A percentile compares a stretch with the other conserved stretches of the same genome.
Evolutionary conservation across 1,284 basidiomycete genomes (phyloP).

Genomic region (Tilletia setariae): DNA sequence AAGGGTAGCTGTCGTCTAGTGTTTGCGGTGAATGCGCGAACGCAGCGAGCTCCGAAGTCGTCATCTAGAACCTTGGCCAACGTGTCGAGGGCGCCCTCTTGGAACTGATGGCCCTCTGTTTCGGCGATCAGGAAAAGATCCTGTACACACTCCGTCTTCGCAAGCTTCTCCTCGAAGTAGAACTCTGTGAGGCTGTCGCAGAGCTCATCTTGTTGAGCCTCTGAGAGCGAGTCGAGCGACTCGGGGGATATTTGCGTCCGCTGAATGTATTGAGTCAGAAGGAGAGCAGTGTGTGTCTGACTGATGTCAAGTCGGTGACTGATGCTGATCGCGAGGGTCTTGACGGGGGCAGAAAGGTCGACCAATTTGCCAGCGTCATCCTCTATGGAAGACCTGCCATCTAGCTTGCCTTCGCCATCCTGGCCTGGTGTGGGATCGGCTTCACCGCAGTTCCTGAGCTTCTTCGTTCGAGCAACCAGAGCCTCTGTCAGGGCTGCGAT

Average conservation of each 20-base stretch:
- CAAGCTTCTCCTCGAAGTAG: constrained; percentile 6
- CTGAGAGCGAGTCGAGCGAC: background rate
- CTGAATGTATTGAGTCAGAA: background rate
- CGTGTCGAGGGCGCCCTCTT: background rate
- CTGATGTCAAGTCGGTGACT: background rate
- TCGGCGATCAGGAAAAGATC: background rate
- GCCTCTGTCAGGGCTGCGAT: background rate
- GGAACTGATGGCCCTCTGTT: background rate
- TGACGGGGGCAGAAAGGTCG: background rate
- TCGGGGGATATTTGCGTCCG: background rate
- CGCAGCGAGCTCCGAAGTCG: constrained; percentile 12
- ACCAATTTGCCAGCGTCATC: background rate
- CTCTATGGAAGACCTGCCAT: background rate
- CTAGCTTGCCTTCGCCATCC: background rate
- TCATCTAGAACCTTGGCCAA: background rate
- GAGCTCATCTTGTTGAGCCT: constrained; percentile 2
- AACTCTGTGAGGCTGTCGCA: constrained; percentile 9
- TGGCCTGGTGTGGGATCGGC: background rate
- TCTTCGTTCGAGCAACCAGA: background rate
- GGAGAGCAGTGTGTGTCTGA: background rate
- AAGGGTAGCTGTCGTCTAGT: background rate
- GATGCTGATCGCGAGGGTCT: background rate
- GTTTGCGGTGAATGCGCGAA: background rate
- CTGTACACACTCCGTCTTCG: background rate
- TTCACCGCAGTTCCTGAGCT: background rate